A percentile compares a stretch with the other conserved stretches of the same genome.
Conservation (phyloP, 1,284 basidiomycete species). For the Puccinia sorghi region DNA sequence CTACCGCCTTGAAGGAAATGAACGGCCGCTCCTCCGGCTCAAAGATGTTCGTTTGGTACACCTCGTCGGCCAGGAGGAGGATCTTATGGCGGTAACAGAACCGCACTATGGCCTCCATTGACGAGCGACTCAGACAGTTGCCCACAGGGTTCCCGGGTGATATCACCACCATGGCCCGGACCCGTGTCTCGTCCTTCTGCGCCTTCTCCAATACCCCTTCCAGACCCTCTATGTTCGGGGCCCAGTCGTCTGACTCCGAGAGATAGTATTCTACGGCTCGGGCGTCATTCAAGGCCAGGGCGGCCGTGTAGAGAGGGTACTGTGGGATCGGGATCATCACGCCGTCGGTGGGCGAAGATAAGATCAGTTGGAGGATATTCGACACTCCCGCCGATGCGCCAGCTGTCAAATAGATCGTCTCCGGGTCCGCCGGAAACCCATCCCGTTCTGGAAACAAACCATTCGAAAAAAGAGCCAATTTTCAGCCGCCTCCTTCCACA, state of each 20-base stretch:
- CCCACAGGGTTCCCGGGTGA: conserved; percentile 97
- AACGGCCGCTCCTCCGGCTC: conserved; percentile 69
- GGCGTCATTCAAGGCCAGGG: conserved; percentile 80
- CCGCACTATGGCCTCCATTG: conserved; percentile 72
- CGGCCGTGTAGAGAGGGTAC: conserved; percentile 95
- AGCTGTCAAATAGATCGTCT: conserved; percentile 87
- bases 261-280: conserved; percentile 85
- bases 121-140: conserved; percentile 70
- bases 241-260: conserved; percentile 79
- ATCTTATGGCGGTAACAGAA: conserved; percentile 82
- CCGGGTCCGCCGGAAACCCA: conserved; percentile 78
- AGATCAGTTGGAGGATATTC: conserved; percentile 79
- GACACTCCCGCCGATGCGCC: conserved; percentile 92
- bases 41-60: conserved; percentile 91
- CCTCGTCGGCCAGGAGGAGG: conserved; percentile 88
- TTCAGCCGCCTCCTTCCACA: too few species aligned
- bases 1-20: conserved; percentile 85
- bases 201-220: conserved; percentile 70
- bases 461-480: conserved; percentile 13
- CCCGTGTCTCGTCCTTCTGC: conserved; percentile 66
- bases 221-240: conserved; percentile 71
- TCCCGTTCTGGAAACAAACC: conserved; percentile 69
- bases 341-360: conserved; percentile 67
- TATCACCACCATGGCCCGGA: conserved; percentile 87
- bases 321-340: conserved; percentile 96